Evolutionary conservation across 768 basidiomycete species (phyloP), one percentile per base, ranked within the genome.

Genomic region (Collybia sordida): DNA sequence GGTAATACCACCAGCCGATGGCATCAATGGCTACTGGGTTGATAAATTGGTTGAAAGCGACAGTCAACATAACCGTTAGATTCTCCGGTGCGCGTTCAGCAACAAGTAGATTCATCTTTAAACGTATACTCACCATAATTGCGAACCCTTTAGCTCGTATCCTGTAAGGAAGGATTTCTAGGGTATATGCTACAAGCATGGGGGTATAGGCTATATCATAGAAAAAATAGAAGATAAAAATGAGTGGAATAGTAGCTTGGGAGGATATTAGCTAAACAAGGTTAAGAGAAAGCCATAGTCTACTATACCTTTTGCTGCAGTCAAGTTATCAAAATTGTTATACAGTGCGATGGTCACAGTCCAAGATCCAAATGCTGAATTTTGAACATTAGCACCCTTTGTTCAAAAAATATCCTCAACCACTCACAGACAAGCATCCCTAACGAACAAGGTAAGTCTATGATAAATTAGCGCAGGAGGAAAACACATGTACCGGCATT

Each of bases 111-210:
- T 18, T 22, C 31, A 6, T 24, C 6, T n/a, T 42, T 9, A 15
- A 12, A 17, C n/a, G 7, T 39, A 1, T 17, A 15, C 35, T 17
- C 51, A 83, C 85, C 84, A 90, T 88, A 28, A 88, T 62, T 6
- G 88, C 83, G 53, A 89, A 85, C 0, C 90, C 90, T 59, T 84
- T 89, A 8, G 90, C 90, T 45, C 92, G 83, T 51, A 93, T 83
- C 51, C 73, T 76, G 67, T 82, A 90, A 0, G 90, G 91, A 3
- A 93, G 66, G 55, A 94, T 92, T 64, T 94, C 93, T 50, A 93
- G 71, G 5, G 79, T 77, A 56, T 82, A 78, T 4, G 74, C 71
- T 15, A 79, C 70, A 21, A 88, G 70, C 67, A 93, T 78, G 4
- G 91, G 89, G 1, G 85, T 85, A 63, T 90, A 91, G 22, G 87